Evolutionary conservation across 352 stramenopile genomes (phyloP).

Genomic region (Aphanomyces euteiches): DNA sequence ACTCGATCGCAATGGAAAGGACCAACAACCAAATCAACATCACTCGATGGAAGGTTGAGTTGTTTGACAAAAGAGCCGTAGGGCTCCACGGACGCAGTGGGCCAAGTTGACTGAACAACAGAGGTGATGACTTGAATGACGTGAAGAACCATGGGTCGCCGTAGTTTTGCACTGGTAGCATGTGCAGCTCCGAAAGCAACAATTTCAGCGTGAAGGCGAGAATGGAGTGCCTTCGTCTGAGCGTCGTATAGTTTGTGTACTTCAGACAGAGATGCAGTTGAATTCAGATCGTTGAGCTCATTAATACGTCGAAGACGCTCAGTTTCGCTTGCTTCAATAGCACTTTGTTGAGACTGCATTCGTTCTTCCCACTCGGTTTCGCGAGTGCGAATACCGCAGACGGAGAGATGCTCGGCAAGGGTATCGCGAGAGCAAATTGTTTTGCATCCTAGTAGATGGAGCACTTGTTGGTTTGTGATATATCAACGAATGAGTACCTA

Average conservation of each 20-base stretch:
- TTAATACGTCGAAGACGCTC: slow-evolving; percentile 68
- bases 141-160: slow-evolving; percentile 45
- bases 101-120: slow-evolving; percentile 40
- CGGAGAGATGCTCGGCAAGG: slow-evolving; percentile 56
- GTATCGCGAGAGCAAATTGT: slow-evolving; percentile 73
- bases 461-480: not conserved
- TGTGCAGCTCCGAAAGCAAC: slow-evolving; percentile 53
- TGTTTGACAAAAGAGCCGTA: slow-evolving; percentile 74
- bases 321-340: slow-evolving; percentile 69
- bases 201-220: slow-evolving; percentile 77
- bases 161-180: slow-evolving; percentile 38
- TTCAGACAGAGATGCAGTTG: slow-evolving; percentile 14
- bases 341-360: slow-evolving; percentile 54
- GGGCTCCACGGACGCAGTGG: slow-evolving; percentile 47
- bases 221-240: slow-evolving; percentile 71
- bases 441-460: slow-evolving; percentile 44
- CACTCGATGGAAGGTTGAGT: slow-evolving; percentile 58
- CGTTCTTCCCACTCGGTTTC: slow-evolving; percentile 79
- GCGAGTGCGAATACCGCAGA: slow-evolving; percentile 64
- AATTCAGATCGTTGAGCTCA: slow-evolving; percentile 34
- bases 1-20: not conserved
- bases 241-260: slow-evolving; percentile 77
- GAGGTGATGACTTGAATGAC: slow-evolving; percentile 51
- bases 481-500: slow-evolving; percentile 28
- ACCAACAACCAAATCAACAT: slow-evolving; percentile 75